Conservation (phyloP, 345 rosid genomes). For the Iberis pinnata region DNA sequence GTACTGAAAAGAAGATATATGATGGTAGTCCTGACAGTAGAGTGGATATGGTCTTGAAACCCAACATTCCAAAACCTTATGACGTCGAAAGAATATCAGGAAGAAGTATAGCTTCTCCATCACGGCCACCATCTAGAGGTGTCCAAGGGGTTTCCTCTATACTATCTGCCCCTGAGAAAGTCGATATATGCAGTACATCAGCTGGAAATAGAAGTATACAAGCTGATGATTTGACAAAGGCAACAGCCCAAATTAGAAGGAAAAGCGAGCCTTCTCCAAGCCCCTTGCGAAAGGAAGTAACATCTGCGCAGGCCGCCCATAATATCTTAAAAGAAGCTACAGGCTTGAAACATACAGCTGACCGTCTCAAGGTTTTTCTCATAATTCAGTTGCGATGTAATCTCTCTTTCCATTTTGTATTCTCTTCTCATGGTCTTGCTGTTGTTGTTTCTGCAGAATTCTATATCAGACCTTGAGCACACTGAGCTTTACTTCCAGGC, state of each 20-base stretch:
- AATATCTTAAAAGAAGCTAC: conserved; percentile 84
- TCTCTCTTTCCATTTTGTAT: conserved; percentile 11
- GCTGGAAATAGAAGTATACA: conserved; percentile 19
- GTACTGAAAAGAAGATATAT: conserved; percentile 42
- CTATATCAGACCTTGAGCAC: conserved; percentile 53
- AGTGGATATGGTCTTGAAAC: conserved; percentile 38
- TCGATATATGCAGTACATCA: conserved; percentile 25
- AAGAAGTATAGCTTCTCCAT: conserved; percentile 29
- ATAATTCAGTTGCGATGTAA: conserved; percentile 16
- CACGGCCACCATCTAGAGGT: conserved; percentile 30
- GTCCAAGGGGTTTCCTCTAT: conserved; percentile 28
- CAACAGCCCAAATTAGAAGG: conserved; percentile 23
- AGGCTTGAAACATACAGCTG: conserved; percentile 89
- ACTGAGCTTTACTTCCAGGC: conserved; percentile 91
- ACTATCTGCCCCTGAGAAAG: conserved; percentile 21
- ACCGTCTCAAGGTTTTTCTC: conserved; percentile 71
- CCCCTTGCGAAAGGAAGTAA: conserved; percentile 30
- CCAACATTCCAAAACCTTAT: conserved; percentile 34
- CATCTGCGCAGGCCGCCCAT: conserved; percentile 47
- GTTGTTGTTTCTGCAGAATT: conserved; percentile 44
- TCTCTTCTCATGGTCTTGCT: conserved; percentile 12
- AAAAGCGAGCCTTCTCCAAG: conserved; percentile 34
- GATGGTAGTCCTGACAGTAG: conserved; percentile 39
- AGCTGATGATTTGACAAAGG: conserved; percentile 28
- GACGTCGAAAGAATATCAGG: conserved; percentile 31